Base-by-base conservation (phyloP, 176 grass and related monocot genomes). In the Carex parvula region DNA sequence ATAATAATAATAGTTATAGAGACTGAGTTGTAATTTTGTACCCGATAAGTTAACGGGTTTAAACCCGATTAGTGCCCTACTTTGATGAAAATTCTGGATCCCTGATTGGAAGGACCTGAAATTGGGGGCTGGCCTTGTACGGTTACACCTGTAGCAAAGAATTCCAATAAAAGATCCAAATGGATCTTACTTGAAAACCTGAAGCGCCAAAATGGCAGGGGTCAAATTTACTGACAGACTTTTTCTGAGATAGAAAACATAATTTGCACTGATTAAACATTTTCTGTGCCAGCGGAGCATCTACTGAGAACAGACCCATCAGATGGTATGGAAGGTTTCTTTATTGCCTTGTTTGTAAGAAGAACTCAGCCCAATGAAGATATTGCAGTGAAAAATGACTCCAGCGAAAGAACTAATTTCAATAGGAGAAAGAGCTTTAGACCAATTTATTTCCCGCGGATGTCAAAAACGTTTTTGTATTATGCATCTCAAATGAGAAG, bases 291-390 rank as follows among this genome's bases (percentile, higher is more conserved):
- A 98, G 95, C 92, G 32, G 84, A 94, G 33, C 81, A 89, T 87
- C 67, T 98, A 81, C 87, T 98, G 21, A 86, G 95, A 44, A 98
- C 95, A 1, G 86, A 98, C 44, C 95, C 91, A 0, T 84, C 85
- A 54, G 95, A 98, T 8, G 91, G 68, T 20, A 82, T 94, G 11
- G 95, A 98, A 80, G 95, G 95, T 41, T 98, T 95, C 89, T 98
- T 95, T 86, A 92, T 98, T 41, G 70, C 91, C 15, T 87, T 95
- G 59, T 98, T 98, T 35, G 89, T 98, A 4, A 93, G 89, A 20
- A 88, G 89, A 91, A 64, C 24, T 67, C 15, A 1, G 4, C 16
- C 54, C 39, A 20, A 53, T 58, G 79, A 32, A 20, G 81, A 29
- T 2, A 14, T 81, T 72, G 41, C 8, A 46, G 30, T n/a, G 35